Conservation (phyloP, 768 basidiomycete genomes). For the Podaxis sp. region DNA sequence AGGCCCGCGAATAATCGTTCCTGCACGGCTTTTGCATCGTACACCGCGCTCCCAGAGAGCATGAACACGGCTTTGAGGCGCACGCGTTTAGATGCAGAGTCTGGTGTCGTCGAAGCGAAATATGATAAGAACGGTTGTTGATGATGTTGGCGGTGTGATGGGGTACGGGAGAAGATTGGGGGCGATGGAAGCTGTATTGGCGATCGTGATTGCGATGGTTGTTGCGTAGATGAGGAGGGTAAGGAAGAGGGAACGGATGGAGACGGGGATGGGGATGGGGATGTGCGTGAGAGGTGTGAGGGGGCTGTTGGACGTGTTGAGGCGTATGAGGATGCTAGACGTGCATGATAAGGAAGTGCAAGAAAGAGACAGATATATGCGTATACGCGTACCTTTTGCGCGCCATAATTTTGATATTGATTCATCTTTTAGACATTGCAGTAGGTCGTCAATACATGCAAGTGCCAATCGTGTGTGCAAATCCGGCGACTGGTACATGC, state of each 20-base stretch:
- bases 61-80: constrained; percentile 79
- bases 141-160: constrained; percentile 14
- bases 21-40: constrained; percentile 53
- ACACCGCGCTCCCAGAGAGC: constrained; percentile 73
- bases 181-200: constrained; percentile 25
- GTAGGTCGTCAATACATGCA: constrained; percentile 54
- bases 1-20: constrained; percentile 35
- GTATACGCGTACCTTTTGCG: constrained; percentile 54
- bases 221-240: constrained; percentile 1
- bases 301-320: constrained; percentile 27
- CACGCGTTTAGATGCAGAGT: constrained; percentile 68
- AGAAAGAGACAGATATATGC: not conserved
- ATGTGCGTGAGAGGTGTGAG: constrained; percentile 7
- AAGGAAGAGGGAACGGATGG: not conserved
- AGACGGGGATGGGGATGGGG: not conserved
- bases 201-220: constrained; percentile 48
- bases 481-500: constrained; percentile 45
- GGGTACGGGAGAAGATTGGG: not conserved
- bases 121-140: constrained; percentile 64
- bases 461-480: constrained; percentile 69
- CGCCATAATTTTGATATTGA: constrained; percentile 62
- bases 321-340: constrained; percentile 52
- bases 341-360: not conserved
- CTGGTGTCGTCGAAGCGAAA: constrained; percentile 80
- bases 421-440: constrained; percentile 53